Percentiles rank a stretch among this genome's conserved stretches.
These are phyloP conservation scores for Phlegmacium glaucopus DNA, from an alignment of 768 basidiomycete species.

Conservation along the genomic window DNA sequence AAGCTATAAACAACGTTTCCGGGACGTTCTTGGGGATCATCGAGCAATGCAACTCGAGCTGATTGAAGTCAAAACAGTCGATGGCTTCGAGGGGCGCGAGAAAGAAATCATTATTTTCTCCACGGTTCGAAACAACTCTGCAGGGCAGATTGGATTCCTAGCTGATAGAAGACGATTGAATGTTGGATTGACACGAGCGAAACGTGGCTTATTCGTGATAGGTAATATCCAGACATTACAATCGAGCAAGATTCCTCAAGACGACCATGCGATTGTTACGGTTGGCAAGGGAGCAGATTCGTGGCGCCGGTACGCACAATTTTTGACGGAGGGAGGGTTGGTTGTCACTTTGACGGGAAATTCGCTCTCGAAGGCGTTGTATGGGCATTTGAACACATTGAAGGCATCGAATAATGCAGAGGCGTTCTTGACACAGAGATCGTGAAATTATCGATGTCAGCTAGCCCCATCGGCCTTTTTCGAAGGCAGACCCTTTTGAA, in stretches of 20 bases:
- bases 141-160: constrained; percentile 83
- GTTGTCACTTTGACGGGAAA: constrained; percentile 48
- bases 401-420: neutral
- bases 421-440: too few relatives aligned
- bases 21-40: constrained; percentile 55
- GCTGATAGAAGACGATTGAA: constrained; percentile 84
- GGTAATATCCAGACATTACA: constrained; percentile 68
- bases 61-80: constrained; percentile 90
- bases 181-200: constrained; percentile 87
- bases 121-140: constrained; percentile 79
- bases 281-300: constrained; percentile 45
- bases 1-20: constrained; percentile 52
- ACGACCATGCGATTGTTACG: constrained; percentile 13
- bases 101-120: constrained; percentile 92
- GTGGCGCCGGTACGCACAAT: constrained; percentile 63
- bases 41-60: constrained; percentile 61
- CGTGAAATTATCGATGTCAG: too few relatives aligned
- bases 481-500: too few relatives aligned
- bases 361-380: constrained; percentile 38
- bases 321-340: constrained; percentile 46
- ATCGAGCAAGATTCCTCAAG: constrained; percentile 34
- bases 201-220: constrained; percentile 78
- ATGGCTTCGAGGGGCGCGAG: constrained; percentile 92
- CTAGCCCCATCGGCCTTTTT: too few relatives aligned
- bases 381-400: constrained; percentile 22